Base-by-base conservation (phyloP, 495 filamentous ascomycete genomes). In the Hypoxylon subgilvum region DNA sequence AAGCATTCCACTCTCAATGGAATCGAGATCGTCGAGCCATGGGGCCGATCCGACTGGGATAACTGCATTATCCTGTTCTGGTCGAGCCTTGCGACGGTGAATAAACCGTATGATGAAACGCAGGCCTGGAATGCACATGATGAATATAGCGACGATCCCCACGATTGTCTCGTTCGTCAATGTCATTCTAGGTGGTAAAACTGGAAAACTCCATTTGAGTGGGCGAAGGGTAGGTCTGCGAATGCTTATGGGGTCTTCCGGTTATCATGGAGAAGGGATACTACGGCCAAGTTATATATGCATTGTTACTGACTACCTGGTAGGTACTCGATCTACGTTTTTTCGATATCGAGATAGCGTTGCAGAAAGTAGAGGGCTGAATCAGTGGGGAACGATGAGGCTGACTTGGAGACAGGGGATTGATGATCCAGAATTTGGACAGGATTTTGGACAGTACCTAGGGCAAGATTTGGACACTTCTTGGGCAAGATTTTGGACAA, bases 391-490 rank as follows among this genome's bases (percentile, higher is more conserved):
- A n/a, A n/a, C n/a, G n/a, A n/a, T n/a, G n/a, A n/a, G n/a, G n/a
- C n/a, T n/a, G n/a, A n/a, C n/a, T 30, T 10, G 27, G 27, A 30
- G 10, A 10, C 27, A 30, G 27, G 27, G 5, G 27, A 30, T 30
- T 30, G 27, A 30, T 7, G 13, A 44, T 6, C 46, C 4, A 49
- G 52, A 48, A 34, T 48, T 48, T 56, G 52, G 35, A 49, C 54
- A 43, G 50, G 44, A 50, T 31, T 57, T 44, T 43, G 21, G 18
- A 13, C 40, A 27, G n/a, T 14, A 12, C 10, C 4, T 14, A 10
- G 23, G 45, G 28, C 42, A 31, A 16, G 22, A 43, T 27, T 27
- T 43, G 6, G 1, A 9, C 35, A 17, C 35, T 16, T 17, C 16
- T 41, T 30, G 21, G 43, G 23, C 42, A 31, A 16, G 22, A 43